A percentile compares a stretch with the other conserved stretches of the same genome.
Conservation (phyloP, 1,139 yeast genomes). For the Scheffersomyces insectosa region DNA sequence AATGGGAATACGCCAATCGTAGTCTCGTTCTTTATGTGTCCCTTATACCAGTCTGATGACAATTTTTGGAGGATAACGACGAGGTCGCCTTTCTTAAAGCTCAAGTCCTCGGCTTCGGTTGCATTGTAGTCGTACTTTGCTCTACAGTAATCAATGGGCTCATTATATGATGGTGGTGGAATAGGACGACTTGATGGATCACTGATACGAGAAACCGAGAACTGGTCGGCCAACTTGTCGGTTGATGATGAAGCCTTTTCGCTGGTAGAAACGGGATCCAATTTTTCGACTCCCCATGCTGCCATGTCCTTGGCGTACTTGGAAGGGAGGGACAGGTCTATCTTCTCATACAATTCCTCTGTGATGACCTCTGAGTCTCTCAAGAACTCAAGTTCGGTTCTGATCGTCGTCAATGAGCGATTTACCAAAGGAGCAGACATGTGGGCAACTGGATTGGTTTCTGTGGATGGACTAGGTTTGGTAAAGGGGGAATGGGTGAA, state of each 20-base stretch:
- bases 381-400: slow-evolving; percentile 80
- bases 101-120: slow-evolving; percentile 73
- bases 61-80: slow-evolving; percentile 70
- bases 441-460: neutral
- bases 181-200: slow-evolving; percentile 20
- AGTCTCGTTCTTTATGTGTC: slow-evolving; percentile 45
- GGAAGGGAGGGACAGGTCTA: slow-evolving; percentile 56
- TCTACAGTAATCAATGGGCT: slow-evolving; percentile 45
- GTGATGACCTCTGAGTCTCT: slow-evolving; percentile 75
- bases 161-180: slow-evolving; percentile 21
- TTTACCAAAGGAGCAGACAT: slow-evolving; percentile 67
- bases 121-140: slow-evolving; percentile 73
- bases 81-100: slow-evolving; percentile 63
- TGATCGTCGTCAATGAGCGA: slow-evolving; percentile 73
- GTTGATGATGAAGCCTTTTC: slow-evolving; percentile 6
- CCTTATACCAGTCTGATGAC: slow-evolving; percentile 92
- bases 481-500: too few relatives aligned
- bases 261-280: slow-evolving; percentile 14
- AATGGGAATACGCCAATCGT: slow-evolving; percentile 85
- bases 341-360: slow-evolving; percentile 53
- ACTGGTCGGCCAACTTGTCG: slow-evolving; percentile 20
- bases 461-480: too few relatives aligned
- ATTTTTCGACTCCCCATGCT: slow-evolving; percentile 51
- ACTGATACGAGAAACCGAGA: slow-evolving; percentile 25
- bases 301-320: slow-evolving; percentile 56